Evolutionary conservation across 2,329 filamentous ascomycete genomes (phyloP).

Genomic region (Byssochlamys sp.): DNA sequence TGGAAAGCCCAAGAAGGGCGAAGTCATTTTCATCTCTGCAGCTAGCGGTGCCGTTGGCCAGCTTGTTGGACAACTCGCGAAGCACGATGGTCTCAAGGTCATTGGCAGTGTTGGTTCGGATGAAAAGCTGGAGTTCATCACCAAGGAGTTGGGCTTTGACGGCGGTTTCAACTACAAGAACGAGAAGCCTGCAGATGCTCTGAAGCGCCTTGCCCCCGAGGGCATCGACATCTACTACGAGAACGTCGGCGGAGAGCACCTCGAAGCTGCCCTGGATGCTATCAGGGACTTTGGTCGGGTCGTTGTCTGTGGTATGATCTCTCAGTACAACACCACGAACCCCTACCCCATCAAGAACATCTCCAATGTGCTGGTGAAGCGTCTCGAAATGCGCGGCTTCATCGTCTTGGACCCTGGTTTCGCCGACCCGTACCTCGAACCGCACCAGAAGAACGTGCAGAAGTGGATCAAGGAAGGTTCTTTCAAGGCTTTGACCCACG

Average conservation of each 20-base stretch:
- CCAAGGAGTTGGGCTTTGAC: constrained; percentile 60
- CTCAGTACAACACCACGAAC: constrained; percentile 62
- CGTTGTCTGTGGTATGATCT: constrained; percentile 59
- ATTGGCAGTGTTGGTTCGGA: constrained; percentile 72
- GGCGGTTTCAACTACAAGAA: constrained; percentile 82
- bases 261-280: constrained; percentile 56
- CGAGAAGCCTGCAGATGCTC: constrained; percentile 58
- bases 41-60: constrained; percentile 75
- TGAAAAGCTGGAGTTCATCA: constrained; percentile 68
- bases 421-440: constrained; percentile 55
- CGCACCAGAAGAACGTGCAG: constrained; percentile 66
- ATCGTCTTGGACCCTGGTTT: constrained; percentile 59
- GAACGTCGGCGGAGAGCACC: constrained; percentile 66
- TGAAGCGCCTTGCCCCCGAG: constrained; percentile 61
- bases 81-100: constrained; percentile 67
- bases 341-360: constrained; percentile 60
- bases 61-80: constrained; percentile 72
- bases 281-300: constrained; percentile 61
- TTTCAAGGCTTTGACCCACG: constrained; percentile 59
- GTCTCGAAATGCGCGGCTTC: constrained; percentile 62
- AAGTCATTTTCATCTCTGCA: constrained; percentile 73
- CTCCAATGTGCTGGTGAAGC: constrained; percentile 55
- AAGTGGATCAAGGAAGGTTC: constrained; percentile 67
- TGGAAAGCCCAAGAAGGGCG: constrained; percentile 63
- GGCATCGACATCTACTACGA: constrained; percentile 79